A percentile compares a stretch with the other conserved stretches of the same genome.
These are phyloP conservation scores for Fraxinus latifolia DNA, from an alignment of 305 asterid species.

Conservation along the genomic window DNA sequence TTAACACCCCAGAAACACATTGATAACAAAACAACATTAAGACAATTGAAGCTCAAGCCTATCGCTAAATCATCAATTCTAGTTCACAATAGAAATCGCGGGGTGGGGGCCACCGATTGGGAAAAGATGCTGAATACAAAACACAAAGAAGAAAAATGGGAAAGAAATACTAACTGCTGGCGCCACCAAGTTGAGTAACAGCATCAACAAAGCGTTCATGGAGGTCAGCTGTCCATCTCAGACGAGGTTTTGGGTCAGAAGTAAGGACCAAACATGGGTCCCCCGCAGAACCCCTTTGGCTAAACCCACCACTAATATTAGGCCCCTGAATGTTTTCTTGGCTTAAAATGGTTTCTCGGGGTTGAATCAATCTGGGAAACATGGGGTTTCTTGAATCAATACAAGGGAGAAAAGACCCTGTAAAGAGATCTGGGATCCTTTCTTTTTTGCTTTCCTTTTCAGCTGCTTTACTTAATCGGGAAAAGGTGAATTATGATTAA, in stretches of 20 bases:
- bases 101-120: neutral
- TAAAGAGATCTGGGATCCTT: neutral
- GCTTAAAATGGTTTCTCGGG: slow-evolving; percentile 1
- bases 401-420: neutral
- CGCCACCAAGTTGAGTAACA: slow-evolving; percentile 57
- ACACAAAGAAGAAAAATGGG: neutral
- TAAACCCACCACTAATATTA: slow-evolving; percentile 25
- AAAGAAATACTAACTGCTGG: slow-evolving; percentile 37
- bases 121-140: neutral
- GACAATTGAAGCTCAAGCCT: neutral
- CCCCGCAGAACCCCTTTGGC: slow-evolving; percentile 45
- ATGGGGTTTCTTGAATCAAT: slow-evolving; percentile 22
- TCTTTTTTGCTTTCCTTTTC: slow-evolving; percentile 6
- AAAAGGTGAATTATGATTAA: neutral
- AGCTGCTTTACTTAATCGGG: neutral
- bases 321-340: slow-evolving; percentile 29
- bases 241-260: slow-evolving; percentile 58
- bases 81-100: neutral
- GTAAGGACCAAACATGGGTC: slow-evolving; percentile 77
- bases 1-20: neutral
- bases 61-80: neutral
- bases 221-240: slow-evolving; percentile 54
- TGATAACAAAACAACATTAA: neutral
- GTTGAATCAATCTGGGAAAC: slow-evolving; percentile 58
- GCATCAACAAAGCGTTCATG: slow-evolving; percentile 58